Percentiles rank a stretch among this genome's conserved stretches.
Evolutionary conservation across 1,284 basidiomycete species (phyloP).

Genomic region (Pseudomicrostroma phylloplanum): DNA sequence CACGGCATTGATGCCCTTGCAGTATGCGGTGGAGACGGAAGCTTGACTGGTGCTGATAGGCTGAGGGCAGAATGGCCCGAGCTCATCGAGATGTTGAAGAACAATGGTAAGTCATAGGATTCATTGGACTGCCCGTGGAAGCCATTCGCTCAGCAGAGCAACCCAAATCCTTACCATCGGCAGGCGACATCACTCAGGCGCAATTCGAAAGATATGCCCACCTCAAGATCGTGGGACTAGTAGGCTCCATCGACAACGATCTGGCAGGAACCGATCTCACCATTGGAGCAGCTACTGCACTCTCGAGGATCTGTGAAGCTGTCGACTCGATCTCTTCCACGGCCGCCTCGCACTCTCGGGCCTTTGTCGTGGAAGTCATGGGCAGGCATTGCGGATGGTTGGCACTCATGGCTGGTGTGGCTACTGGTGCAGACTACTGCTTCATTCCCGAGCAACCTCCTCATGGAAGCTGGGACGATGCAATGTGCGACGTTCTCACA

Average conservation of each 20-base stretch:
- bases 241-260: constrained; percentile 98
- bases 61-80: constrained; percentile 89
- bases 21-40: constrained; percentile 94
- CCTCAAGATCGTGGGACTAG: constrained; percentile 91
- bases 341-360: constrained; percentile 87
- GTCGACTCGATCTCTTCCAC: constrained; percentile 98
- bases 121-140: neutral
- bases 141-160: neutral
- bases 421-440: constrained; percentile 91
- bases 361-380: constrained; percentile 99
- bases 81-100: constrained; percentile 65
- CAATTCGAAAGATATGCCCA: constrained; percentile 69
- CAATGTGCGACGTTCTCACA: constrained; percentile 82
- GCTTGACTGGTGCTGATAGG: constrained; percentile 87
- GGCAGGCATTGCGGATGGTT: constrained; percentile 97
- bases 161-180: neutral
- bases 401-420: constrained; percentile 83
- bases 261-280: constrained; percentile 97
- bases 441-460: constrained; percentile 95
- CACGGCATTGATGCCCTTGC: constrained; percentile 95
- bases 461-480: constrained; percentile 74
- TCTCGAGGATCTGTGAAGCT: constrained; percentile 92
- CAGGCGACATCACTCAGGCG: constrained; percentile 68
- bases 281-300: constrained; percentile 88
- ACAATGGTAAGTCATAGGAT: constrained; percentile 55